A percentile compares a stretch with the other conserved stretches of the same genome.
These are phyloP conservation scores for Cunninghamia lanceolata DNA, from an alignment of 75 land plant genomes.

Conservation along the genomic window DNA sequence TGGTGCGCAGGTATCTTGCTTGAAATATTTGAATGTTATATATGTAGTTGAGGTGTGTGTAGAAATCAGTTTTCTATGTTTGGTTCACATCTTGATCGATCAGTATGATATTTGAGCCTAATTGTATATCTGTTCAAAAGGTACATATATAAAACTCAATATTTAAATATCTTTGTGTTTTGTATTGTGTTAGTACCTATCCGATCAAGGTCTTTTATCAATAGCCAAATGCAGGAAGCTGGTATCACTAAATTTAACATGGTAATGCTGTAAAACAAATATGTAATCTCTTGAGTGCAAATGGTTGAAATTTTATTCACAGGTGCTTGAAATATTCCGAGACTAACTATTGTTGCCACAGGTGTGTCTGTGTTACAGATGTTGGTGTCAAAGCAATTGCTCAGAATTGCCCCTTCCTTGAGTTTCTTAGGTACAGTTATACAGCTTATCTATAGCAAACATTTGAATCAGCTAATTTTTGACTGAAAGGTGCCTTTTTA, in stretches of 20 bases:
- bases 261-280: conserved; percentile 40
- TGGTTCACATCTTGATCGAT: background rate
- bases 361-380: conserved; percentile 89
- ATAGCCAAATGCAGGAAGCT: conserved; percentile 73
- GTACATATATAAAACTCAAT: conserved; percentile 8
- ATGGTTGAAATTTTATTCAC: background rate
- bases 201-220: conserved; percentile 70
- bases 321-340: background rate
- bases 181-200: conserved; percentile 46
- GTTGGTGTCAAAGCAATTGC: conserved; percentile 77
- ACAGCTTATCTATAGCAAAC: background rate
- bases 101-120: background rate
- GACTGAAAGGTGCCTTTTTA: background rate
- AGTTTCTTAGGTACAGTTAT: conserved; percentile 65
- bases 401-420: conserved; percentile 55
- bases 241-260: conserved; percentile 76
- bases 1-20: conserved; percentile 80
- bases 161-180: background rate
- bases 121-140: background rate
- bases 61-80: conserved; percentile 8
- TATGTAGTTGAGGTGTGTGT: background rate
- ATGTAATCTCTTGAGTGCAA: background rate
- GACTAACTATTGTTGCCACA: conserved; percentile 14
- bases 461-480: background rate
- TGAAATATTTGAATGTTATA: background rate